Conservation (phyloP, 2,329 filamentous ascomycete genomes). For the Aspergillus texensis region DNA sequence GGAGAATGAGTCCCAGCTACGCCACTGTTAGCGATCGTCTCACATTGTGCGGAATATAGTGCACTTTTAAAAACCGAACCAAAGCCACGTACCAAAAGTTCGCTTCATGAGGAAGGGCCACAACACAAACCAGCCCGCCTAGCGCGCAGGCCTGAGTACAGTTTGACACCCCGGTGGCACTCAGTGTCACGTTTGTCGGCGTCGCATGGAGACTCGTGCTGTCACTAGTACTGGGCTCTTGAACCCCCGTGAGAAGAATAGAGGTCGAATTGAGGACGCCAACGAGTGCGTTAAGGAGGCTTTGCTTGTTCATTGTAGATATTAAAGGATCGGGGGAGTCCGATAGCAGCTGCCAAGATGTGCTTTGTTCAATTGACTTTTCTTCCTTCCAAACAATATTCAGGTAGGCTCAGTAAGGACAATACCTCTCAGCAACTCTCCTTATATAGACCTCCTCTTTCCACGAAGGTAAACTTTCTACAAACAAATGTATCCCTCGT, state of each 20-base stretch:
- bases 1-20: slow-evolving; percentile 23
- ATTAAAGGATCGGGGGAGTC: too few relatives aligned
- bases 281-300: neutral
- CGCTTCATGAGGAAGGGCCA: slow-evolving; percentile 30
- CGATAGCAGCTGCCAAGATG: neutral
- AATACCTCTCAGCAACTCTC: neutral
- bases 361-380: neutral
- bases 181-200: neutral
- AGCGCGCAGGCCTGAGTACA: slow-evolving; percentile 30
- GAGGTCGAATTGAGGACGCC: neutral
- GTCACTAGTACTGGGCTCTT: neutral
- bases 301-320: neutral
- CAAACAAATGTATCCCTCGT: too few relatives aligned
- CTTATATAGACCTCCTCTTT: neutral
- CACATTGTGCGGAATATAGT: neutral
- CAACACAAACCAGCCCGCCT: slow-evolving; percentile 26
- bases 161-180: neutral
- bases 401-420: neutral
- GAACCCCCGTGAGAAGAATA: neutral
- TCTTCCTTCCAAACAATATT: neutral
- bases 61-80: neutral
- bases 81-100: slow-evolving; percentile 26
- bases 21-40: neutral
- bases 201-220: neutral
- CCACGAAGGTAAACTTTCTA: neutral